A percentile compares a stretch with the other conserved stretches of the same genome.
These are phyloP conservation scores for Trichoderma lentiforme DNA, from an alignment of 2,329 filamentous ascomycete species.

Conservation along the genomic window DNA sequence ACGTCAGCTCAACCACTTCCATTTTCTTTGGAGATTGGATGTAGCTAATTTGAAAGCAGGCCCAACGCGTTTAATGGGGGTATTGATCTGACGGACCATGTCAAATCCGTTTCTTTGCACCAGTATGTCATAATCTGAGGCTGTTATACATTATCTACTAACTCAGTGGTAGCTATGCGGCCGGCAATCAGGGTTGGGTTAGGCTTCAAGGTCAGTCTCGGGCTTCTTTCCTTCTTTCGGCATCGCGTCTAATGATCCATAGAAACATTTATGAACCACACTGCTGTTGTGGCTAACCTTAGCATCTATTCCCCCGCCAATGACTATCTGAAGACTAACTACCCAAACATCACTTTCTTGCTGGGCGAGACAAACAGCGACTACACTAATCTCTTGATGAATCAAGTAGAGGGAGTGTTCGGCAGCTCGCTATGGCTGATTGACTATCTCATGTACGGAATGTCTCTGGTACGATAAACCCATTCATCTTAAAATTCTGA, in stretches of 20 bases:
- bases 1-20: neutral
- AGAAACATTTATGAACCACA: constrained; percentile 11
- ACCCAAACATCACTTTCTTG: neutral
- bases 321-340: neutral
- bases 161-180: neutral
- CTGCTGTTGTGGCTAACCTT: constrained; percentile 4
- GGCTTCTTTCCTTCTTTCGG: neutral
- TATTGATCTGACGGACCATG: neutral
- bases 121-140: neutral
- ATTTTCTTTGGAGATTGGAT: neutral
- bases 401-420: constrained; percentile 4
- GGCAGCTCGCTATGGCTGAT: neutral
- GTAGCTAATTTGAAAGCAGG: neutral
- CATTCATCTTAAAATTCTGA: too few relatives aligned
- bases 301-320: constrained; percentile 11
- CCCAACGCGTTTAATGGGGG: neutral
- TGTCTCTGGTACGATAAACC: neutral
- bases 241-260: neutral
- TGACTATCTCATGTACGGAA: constrained; percentile 1
- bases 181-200: constrained; percentile 3
- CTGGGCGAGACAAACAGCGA: constrained; percentile 4
- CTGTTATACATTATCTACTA: neutral
- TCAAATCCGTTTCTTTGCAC: constrained; percentile 4
- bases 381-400: neutral
- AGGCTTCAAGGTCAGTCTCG: neutral